Evolutionary conservation across 1,284 basidiomycete species (phyloP), one percentile per base, ranked within the genome.

Genomic region (Ceratobasidium sp.): DNA sequence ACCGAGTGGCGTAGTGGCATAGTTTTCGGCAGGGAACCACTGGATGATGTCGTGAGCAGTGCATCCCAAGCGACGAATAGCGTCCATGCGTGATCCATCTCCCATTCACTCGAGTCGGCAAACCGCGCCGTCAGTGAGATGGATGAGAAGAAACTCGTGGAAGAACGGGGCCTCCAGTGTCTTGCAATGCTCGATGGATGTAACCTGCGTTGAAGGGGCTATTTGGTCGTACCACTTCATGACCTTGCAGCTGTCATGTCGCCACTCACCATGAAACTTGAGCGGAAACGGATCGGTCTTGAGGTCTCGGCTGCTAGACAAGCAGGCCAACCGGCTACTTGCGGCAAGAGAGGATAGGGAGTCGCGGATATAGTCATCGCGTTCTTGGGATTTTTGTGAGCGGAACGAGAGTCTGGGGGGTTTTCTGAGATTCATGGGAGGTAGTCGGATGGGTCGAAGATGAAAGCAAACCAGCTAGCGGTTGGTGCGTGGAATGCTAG

Each of bases 211-310:
- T 2, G 58, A 38, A 20, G 20, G 34, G 12, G 15, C 20, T 3
- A 49, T 10, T n/a, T 62, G 45, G 13, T 52, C 34, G 32, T 62
- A 62, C 58, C 58, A 62, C 10, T 25, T 17, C 31, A 50, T 34
- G 8, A 62, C 58, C 5, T 45, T 32, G 25, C 58, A 62, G 1
- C 15, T 0, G 3, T n/a, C 1, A 13, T 38, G 10, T 5, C 45
- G 58, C 58, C 58, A 62, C 6, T 20, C 43, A n/a, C 4, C 15
- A 2, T 5, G 22, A 13, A 58, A 58, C 29, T 47, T 32, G n/a
- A n/a, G n/a, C n/a, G n/a, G n/a, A n/a, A n/a, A n/a, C 17, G 47
- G 13, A 10, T n/a, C n/a, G n/a, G n/a, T n/a, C n/a, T n/a, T n/a
- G n/a, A n/a, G n/a, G n/a, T n/a, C n/a, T n/a, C n/a, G n/a, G n/a